phyloP scores from a whole-genome alignment of 1,284 basidiomycete species.

The Cutaneotrichosporon curvatum region DNA sequence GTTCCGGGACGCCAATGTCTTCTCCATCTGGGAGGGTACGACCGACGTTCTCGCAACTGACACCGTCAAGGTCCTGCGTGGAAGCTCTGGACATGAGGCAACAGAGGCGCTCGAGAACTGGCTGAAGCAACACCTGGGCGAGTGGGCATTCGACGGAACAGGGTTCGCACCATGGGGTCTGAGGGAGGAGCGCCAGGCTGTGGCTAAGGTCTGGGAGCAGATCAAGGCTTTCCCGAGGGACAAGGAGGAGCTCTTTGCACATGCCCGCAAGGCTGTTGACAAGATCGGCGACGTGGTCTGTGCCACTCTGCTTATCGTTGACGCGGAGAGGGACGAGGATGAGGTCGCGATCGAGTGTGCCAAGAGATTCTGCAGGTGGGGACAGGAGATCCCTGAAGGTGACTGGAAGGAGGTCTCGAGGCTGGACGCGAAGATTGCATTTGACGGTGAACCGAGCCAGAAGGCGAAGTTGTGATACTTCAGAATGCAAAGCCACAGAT shows the following conservation, averaged over 20 bases:
- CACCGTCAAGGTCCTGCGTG: conserved; percentile 16
- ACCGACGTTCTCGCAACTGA: conserved; percentile 16
- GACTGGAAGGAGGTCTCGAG: conserved; percentile 3
- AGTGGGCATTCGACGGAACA: background rate
- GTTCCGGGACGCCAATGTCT: conserved; percentile 62
- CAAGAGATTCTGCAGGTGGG: conserved; percentile 4
- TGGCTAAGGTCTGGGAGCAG: background rate
- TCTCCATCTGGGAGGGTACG: conserved; percentile 78
- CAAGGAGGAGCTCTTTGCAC: conserved; percentile 11
- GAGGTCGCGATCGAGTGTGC: conserved; percentile 9
- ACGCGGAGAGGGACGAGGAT: conserved; percentile 12
- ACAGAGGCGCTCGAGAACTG: conserved; percentile 4
- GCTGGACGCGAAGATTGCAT: conserved; percentile 13
- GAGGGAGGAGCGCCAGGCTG: conserved; percentile 1
- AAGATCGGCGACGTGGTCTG: conserved; percentile 10
- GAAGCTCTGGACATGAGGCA: background rate
- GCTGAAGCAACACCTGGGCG: background rate
- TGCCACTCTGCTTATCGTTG: conserved; percentile 10
- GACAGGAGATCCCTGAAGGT: background rate
- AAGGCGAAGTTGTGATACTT: too few relatives aligned
- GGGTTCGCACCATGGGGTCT: background rate
- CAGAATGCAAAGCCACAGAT: too few relatives aligned
- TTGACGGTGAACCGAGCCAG: conserved; percentile 3
- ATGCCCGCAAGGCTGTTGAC: conserved; percentile 5
- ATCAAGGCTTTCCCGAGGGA: conserved; percentile 1